These are phyloP conservation scores for Ajuga reptans DNA, from an alignment of 305 asterid genomes.

Conservation along the genomic window DNA sequence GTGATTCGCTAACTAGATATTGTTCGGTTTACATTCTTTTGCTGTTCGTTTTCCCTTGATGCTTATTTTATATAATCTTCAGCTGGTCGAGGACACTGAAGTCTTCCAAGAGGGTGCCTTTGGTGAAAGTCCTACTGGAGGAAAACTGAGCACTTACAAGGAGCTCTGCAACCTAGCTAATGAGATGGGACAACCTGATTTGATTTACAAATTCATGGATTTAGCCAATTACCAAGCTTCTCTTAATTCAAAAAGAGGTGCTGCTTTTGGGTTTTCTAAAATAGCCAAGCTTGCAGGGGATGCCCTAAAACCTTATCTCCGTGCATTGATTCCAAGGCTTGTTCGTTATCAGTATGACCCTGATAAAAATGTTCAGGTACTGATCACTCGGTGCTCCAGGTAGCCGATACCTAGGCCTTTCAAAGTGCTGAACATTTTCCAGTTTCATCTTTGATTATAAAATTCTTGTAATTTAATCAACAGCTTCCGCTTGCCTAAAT, in stretches of 20 bases:
- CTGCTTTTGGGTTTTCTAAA: slow-evolving; percentile 99
- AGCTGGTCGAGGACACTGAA: slow-evolving; percentile 91
- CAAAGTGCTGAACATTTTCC: slow-evolving; percentile 8
- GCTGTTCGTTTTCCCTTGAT: neutral
- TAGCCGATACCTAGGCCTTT: slow-evolving; percentile 7
- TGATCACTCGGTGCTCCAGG: slow-evolving; percentile 15
- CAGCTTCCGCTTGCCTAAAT: slow-evolving; percentile 5
- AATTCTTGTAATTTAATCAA: neutral
- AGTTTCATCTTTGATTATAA: neutral
- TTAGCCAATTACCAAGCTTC: slow-evolving; percentile 95
- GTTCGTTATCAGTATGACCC: slow-evolving; percentile 98
- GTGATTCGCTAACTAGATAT: slow-evolving; percentile 12
- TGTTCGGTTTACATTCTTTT: slow-evolving; percentile 9
- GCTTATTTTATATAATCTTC: slow-evolving; percentile 25
- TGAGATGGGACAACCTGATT: slow-evolving; percentile 99
- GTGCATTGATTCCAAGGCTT: slow-evolving; percentile 78
- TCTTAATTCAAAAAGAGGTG: slow-evolving; percentile 93
- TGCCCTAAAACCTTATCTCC: slow-evolving; percentile 84
- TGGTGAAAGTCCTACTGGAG: slow-evolving; percentile 95
- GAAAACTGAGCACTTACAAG: slow-evolving; percentile 93
- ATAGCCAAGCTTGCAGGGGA: slow-evolving; percentile 98
- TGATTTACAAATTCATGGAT: slow-evolving; percentile 96
- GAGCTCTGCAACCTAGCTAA: slow-evolving; percentile 97
- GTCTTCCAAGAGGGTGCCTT: slow-evolving; percentile 86
- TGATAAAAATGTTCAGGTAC: slow-evolving; percentile 97